Evolutionary conservation across 805 yeast species (phyloP).

Genomic region (Ascoidea asiatica): DNA sequence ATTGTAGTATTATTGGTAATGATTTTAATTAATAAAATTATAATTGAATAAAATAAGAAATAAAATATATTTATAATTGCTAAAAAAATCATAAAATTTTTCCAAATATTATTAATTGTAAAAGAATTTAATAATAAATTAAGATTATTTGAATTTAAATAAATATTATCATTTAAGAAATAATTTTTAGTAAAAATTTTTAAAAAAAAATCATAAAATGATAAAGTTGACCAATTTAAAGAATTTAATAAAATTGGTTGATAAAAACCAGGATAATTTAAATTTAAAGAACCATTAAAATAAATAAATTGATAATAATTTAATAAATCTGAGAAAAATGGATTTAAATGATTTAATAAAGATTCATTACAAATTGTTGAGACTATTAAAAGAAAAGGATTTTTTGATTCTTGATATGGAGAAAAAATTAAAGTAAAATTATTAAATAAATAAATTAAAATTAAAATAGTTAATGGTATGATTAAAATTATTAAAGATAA

Average conservation of each 20-base stretch:
- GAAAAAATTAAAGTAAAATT: conserved; percentile 27
- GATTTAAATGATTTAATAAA: conserved; percentile 40
- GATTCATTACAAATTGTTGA: conserved; percentile 47
- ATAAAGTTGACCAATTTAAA: conserved; percentile 42
- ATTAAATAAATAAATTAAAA: conserved; percentile 21
- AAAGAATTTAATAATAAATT: conserved; percentile 27
- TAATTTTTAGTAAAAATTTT: conserved; percentile 7
- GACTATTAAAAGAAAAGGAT: conserved; percentile 37
- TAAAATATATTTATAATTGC: neutral
- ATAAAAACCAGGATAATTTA: conserved; percentile 49
- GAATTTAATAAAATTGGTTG: conserved; percentile 40
- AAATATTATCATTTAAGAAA: conserved; percentile 21
- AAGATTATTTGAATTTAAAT: conserved; percentile 22
- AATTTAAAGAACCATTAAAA: conserved; percentile 38
- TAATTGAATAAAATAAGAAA: conserved; percentile 2
- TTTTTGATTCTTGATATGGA: conserved; percentile 44
- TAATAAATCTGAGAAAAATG: conserved; percentile 34
- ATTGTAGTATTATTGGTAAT: too few relatives aligned
- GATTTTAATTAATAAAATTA: conserved; percentile 2
- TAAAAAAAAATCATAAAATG: conserved; percentile 15
- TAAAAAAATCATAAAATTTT: conserved; percentile 23
- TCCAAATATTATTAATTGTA: conserved; percentile 26
- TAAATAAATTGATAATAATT: conserved; percentile 46
- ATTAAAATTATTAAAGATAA: conserved; percentile 25
- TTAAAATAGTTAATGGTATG: conserved; percentile 26